Percentiles rank a stretch among this genome's conserved stretches.
Evolutionary conservation across 2,329 filamentous ascomycete species (phyloP).

Genomic region (Rutstroemia sp.): DNA sequence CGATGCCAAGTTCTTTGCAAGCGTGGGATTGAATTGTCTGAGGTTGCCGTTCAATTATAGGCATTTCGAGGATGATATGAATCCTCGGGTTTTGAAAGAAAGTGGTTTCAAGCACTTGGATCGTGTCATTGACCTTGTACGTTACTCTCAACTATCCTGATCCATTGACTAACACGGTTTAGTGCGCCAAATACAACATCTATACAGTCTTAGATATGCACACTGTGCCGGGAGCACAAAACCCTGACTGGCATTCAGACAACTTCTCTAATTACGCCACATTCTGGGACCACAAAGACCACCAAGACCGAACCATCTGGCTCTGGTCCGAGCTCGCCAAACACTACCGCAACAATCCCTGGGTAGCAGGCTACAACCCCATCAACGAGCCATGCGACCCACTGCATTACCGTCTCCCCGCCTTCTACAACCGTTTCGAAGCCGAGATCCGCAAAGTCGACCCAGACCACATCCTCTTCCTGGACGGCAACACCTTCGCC

Average conservation of each 20-base stretch:
- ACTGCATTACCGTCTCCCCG: conserved; percentile 30
- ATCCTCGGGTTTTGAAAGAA: conserved; percentile 40
- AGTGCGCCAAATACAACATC: conserved; percentile 35
- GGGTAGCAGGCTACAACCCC: conserved; percentile 27
- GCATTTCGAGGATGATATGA: conserved; percentile 46
- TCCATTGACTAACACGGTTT: background rate
- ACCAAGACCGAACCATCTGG: conserved; percentile 38
- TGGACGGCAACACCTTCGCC: conserved; percentile 47
- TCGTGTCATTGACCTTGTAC: conserved; percentile 36
- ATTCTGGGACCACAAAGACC: conserved; percentile 41
- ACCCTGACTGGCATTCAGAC: conserved; percentile 41
- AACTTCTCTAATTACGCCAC: conserved; percentile 32
- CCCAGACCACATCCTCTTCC: conserved; percentile 41
- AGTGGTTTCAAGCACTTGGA: conserved; percentile 43
- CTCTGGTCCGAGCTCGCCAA: conserved; percentile 37
- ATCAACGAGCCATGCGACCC: conserved; percentile 31
- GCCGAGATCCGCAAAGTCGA: conserved; percentile 35
- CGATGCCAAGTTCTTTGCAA: conserved; percentile 51
- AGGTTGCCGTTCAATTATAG: conserved; percentile 55
- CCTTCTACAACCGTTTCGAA: conserved; percentile 36
- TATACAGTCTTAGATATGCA: conserved; percentile 41
- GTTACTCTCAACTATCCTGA: background rate
- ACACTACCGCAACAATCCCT: conserved; percentile 37
- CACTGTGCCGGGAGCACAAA: conserved; percentile 38
- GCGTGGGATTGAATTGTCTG: conserved; percentile 48